Conservation (phyloP, 2,329 filamentous ascomycete species). For the Microdochium bolleyi region DNA sequence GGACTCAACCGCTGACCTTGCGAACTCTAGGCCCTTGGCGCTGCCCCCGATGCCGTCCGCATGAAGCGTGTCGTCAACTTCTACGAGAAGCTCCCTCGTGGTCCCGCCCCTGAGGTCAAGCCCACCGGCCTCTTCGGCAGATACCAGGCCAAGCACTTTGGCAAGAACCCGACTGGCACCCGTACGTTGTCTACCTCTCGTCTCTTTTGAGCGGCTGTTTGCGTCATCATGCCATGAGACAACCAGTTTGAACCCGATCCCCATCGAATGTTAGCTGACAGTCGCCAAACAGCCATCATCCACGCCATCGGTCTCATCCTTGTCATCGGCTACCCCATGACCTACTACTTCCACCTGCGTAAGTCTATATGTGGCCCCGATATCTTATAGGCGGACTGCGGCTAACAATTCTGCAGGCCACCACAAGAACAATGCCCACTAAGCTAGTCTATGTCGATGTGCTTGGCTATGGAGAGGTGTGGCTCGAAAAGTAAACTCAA, state of each 20-base stretch:
- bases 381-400: too few relatives aligned
- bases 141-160: slow-evolving; percentile 91
- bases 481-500: not conserved
- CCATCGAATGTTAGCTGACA: slow-evolving; percentile 12
- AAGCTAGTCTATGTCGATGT: slow-evolving; percentile 28
- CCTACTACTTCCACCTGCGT: slow-evolving; percentile 99
- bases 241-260: not conserved
- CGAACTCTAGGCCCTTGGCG: slow-evolving; percentile 71
- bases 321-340: slow-evolving; percentile 84
- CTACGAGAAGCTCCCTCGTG: slow-evolving; percentile 97
- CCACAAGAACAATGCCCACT: slow-evolving; percentile 99
- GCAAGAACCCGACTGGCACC: slow-evolving; percentile 81
- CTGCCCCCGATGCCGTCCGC: slow-evolving; percentile 88
- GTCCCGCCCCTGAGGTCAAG: slow-evolving; percentile 76
- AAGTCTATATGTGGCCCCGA: slow-evolving; percentile 33
- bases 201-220: not conserved
- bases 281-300: slow-evolving; percentile 60
- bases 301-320: slow-evolving; percentile 76
- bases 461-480: not conserved
- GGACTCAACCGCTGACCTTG: slow-evolving; percentile 25
- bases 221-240: not conserved
- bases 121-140: slow-evolving; percentile 74
- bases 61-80: slow-evolving; percentile 98
- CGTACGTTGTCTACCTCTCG: slow-evolving; percentile 54
- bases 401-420: slow-evolving; percentile 57